Evolutionary conservation across 495 filamentous ascomycete genomes (phyloP).

Genomic region (Astrothelium macrocarpum): DNA sequence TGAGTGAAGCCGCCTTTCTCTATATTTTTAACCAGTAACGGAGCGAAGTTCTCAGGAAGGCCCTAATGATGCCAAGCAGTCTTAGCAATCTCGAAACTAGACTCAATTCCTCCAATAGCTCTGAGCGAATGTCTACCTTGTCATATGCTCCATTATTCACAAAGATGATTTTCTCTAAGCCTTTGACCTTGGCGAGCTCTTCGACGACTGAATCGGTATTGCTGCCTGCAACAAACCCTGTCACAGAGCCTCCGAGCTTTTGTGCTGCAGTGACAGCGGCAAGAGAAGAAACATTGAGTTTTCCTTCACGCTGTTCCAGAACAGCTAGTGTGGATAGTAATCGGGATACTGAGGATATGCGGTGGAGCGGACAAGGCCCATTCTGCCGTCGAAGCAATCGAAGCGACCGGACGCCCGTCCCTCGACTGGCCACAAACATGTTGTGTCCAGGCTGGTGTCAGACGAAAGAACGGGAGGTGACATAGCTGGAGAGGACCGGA

Average conservation of each 20-base stretch:
- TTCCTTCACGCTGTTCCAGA: conserved; percentile 87
- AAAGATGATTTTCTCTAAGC: conserved; percentile 80
- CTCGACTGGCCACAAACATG: not conserved
- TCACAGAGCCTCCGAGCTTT: conserved; percentile 76
- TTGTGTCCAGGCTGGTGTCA: not conserved
- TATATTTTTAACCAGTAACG: conserved; percentile 87
- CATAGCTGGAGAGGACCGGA: not conserved
- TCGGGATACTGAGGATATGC: conserved; percentile 28
- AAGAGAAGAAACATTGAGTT: conserved; percentile 71
- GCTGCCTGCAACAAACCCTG: conserved; percentile 79
- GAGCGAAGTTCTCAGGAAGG: conserved; percentile 90
- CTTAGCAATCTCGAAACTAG: too few species aligned
- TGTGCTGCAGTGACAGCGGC: conserved; percentile 78
- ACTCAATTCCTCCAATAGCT: too few species aligned
- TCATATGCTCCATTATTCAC: conserved; percentile 87
- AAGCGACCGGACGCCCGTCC: not conserved
- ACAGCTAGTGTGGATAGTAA: conserved; percentile 82
- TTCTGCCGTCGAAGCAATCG: not conserved
- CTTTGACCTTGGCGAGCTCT: conserved; percentile 80
- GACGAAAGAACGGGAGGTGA: not conserved
- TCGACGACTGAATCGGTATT: conserved; percentile 70
- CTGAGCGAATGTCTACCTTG: conserved; percentile 48
- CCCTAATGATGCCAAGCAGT: conserved; percentile 44
- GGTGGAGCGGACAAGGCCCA: not conserved
- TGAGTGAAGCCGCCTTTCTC: conserved; percentile 90